Conservation (phyloP, 2,329 filamentous ascomycete genomes). For the Rhytidhysteron rufulum region DNA sequence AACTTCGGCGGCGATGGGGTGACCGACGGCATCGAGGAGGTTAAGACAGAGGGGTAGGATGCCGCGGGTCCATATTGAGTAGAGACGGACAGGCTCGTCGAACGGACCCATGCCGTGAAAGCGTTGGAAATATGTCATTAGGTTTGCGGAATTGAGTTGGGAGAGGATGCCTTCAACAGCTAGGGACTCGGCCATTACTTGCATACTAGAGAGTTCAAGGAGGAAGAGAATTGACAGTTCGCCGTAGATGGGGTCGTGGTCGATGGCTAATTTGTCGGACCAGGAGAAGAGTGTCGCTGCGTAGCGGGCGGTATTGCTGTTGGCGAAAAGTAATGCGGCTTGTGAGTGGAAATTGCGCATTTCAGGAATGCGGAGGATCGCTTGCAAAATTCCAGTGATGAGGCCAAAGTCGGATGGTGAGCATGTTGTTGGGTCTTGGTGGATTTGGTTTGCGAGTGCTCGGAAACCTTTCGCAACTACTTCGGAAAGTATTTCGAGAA, state of each 20-base stretch:
- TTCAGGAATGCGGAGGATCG: slow-evolving; percentile 72
- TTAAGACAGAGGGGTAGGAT: slow-evolving; percentile 87
- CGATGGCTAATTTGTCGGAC: slow-evolving; percentile 76
- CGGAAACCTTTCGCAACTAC: slow-evolving; percentile 81
- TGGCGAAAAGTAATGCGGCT: slow-evolving; percentile 48
- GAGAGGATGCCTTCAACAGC: slow-evolving; percentile 81
- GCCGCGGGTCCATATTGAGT: slow-evolving; percentile 85
- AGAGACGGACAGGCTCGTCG: slow-evolving; percentile 71
- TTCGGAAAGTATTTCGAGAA: slow-evolving; percentile 75
- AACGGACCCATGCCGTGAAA: slow-evolving; percentile 71
- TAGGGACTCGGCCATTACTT: slow-evolving; percentile 79
- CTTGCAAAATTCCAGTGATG: slow-evolving; percentile 83
- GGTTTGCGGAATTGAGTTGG: slow-evolving; percentile 72
- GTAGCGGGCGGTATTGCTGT: slow-evolving; percentile 68
- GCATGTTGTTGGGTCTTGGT: slow-evolving; percentile 64
- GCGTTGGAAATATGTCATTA: slow-evolving; percentile 71
- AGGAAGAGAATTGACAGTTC: slow-evolving; percentile 88
- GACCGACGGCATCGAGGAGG: slow-evolving; percentile 75
- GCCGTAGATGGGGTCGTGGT: slow-evolving; percentile 85
- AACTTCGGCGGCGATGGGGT: slow-evolving; percentile 78
- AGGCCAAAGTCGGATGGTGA: slow-evolving; percentile 79
- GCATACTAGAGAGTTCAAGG: slow-evolving; percentile 78
- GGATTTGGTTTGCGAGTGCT: slow-evolving; percentile 73
- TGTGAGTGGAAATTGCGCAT: slow-evolving; percentile 60
- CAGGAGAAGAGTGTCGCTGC: slow-evolving; percentile 88